A percentile compares a stretch with the other conserved stretches of the same genome.
These are phyloP conservation scores for Cornus controversa DNA, from an alignment of 148 eudicot species.

Conservation along the genomic window DNA sequence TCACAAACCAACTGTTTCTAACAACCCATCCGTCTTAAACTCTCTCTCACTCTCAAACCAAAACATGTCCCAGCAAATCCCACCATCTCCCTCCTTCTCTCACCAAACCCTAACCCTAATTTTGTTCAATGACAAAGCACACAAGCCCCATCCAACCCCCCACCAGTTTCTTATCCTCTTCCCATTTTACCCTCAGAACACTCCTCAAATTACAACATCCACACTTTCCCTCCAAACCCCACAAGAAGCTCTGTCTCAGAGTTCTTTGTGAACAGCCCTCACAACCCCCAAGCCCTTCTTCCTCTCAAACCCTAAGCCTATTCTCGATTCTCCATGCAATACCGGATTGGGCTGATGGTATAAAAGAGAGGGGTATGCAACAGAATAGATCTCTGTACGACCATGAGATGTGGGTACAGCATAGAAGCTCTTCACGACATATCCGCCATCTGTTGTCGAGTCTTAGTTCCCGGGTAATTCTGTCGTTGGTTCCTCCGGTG, in stretches of 20 bases:
- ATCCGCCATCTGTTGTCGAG: slow-evolving; percentile 71
- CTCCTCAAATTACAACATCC: slow-evolving; percentile 31
- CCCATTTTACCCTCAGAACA: slow-evolving; percentile 39
- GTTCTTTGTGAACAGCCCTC: slow-evolving; percentile 42
- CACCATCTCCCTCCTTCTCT: slow-evolving; percentile 15
- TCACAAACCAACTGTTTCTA: slow-evolving; percentile 56
- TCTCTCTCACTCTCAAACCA: slow-evolving; percentile 14
- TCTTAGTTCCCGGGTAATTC: slow-evolving; percentile 73
- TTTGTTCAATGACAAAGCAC: slow-evolving; percentile 45
- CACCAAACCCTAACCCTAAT: slow-evolving; percentile 36
- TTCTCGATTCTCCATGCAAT: slow-evolving; percentile 47
- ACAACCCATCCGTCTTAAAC: slow-evolving; percentile 31
- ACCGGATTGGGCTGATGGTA: slow-evolving; percentile 80
- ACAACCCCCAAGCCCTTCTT: slow-evolving; percentile 29
- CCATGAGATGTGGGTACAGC: slow-evolving; percentile 77
- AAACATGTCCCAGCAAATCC: slow-evolving; percentile 8
- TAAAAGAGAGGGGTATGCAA: slow-evolving; percentile 75
- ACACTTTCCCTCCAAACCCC: slow-evolving; percentile 29
- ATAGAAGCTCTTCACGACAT: slow-evolving; percentile 82
- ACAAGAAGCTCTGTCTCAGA: slow-evolving; percentile 29
- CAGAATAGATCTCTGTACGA: slow-evolving; percentile 55
- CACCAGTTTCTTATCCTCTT: slow-evolving; percentile 32
- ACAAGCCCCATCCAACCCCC: slow-evolving; percentile 38
- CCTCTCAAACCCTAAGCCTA: slow-evolving; percentile 30
- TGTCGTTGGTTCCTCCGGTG: slow-evolving; percentile 90